A percentile compares a stretch with the other conserved stretches of the same genome.
These are phyloP conservation scores for Neopestalotiopsis sp. DNA, from an alignment of 2,329 filamentous ascomycete species.

Conservation along the genomic window DNA sequence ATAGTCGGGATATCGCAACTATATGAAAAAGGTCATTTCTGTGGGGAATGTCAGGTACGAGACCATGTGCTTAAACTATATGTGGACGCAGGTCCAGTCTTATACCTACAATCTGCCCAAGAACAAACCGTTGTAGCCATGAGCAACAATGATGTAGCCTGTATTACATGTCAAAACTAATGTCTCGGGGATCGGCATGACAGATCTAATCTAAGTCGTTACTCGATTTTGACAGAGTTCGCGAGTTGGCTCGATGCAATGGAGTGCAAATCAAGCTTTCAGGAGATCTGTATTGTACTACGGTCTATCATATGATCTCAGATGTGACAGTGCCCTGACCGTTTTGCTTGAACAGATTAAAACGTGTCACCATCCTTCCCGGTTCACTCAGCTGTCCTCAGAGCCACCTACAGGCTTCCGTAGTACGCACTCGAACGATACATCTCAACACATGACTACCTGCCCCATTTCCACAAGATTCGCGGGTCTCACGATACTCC, in stretches of 20 bases:
- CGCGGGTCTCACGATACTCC: neutral
- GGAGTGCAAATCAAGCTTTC: neutral
- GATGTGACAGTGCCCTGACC: neutral
- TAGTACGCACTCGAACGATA: neutral
- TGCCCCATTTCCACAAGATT: neutral
- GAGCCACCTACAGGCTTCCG: neutral
- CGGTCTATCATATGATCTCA: neutral
- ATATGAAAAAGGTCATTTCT: neutral
- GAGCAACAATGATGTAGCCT: neutral
- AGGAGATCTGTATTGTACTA: neutral
- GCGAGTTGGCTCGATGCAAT: neutral
- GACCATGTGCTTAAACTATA: neutral
- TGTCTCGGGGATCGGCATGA: neutral
- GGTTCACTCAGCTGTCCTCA: neutral
- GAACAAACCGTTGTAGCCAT: neutral
- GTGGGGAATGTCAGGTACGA: neutral
- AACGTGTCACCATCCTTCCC: neutral
- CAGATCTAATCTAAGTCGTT: neutral
- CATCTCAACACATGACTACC: neutral
- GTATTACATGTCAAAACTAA: neutral
- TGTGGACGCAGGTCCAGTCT: neutral
- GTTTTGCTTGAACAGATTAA: too few species aligned
- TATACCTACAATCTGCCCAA: neutral
- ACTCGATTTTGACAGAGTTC: neutral
- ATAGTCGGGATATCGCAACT: neutral